Conservation (phyloP, 495 filamentous ascomycete genomes). For the Monascus purpureus region DNA sequence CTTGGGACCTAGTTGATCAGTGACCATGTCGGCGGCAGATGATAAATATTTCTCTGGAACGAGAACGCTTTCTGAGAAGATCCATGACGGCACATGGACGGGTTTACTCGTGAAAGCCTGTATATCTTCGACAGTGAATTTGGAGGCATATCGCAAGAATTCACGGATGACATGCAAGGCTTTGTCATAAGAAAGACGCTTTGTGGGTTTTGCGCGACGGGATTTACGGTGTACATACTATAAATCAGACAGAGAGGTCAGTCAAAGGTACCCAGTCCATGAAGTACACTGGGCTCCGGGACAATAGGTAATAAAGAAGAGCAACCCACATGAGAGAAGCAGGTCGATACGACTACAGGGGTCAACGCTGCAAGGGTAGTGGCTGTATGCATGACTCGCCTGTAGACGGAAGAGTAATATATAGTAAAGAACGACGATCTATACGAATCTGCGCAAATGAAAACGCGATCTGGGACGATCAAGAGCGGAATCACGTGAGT, state of each 20-base stretch:
- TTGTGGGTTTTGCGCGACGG: conserved; percentile 61
- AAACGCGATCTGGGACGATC: too few species aligned
- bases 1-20: conserved; percentile 57
- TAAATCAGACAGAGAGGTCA: not conserved
- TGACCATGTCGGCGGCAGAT: conserved; percentile 46
- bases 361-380: conserved; percentile 60
- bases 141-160: conserved; percentile 69
- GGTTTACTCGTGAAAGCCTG: conserved; percentile 82
- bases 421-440: too few species aligned
- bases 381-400: conserved; percentile 68
- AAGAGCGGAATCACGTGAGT: too few species aligned
- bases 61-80: conserved; percentile 58
- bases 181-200: conserved; percentile 84
- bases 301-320: too few species aligned
- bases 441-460: too few species aligned
- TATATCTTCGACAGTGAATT: conserved; percentile 81
- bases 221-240: conserved; percentile 74
- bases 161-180: conserved; percentile 77
- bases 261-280: conserved; percentile 4
- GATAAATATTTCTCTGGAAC: conserved; percentile 48
- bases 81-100: conserved; percentile 83
- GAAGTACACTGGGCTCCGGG: too few species aligned
- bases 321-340: conserved; percentile 60
- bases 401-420: too few species aligned
- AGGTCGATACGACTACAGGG: conserved; percentile 64